phyloP scores from a whole-genome alignment of 2,329 filamentous ascomycete genomes.

The Fusarium burgessii region DNA sequence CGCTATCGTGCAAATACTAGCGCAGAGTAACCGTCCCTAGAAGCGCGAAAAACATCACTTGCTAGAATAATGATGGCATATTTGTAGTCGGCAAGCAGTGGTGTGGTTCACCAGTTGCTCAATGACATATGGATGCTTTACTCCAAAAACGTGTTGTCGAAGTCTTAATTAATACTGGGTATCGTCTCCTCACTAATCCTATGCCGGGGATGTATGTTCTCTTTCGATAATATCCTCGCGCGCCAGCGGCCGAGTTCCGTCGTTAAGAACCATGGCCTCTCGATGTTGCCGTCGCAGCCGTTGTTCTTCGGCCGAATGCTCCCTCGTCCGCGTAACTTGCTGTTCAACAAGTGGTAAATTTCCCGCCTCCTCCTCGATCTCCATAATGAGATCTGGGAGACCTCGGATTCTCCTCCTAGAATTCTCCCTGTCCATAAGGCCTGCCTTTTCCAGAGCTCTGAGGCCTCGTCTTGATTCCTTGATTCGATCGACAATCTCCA shows the following conservation, averaged over 20 bases:
- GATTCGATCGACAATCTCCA: slow-evolving; percentile 63
- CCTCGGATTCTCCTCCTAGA: slow-evolving; percentile 47
- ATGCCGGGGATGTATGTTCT: slow-evolving; percentile 57
- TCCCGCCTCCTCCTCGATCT: slow-evolving; percentile 47
- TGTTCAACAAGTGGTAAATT: slow-evolving; percentile 43
- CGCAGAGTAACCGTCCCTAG: too few relatives aligned
- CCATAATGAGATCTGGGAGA: slow-evolving; percentile 51
- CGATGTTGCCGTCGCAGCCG: slow-evolving; percentile 79
- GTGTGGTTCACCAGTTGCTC: neutral
- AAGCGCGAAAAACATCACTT: neutral
- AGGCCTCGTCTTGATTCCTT: slow-evolving; percentile 64
- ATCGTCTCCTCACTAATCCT: slow-evolving; percentile 1
- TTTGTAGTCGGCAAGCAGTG: neutral
- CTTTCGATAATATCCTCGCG: slow-evolving; percentile 84
- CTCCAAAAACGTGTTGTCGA: neutral
- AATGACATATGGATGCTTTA: neutral
- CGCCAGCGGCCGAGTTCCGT: slow-evolving; percentile 80
- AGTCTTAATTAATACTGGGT: slow-evolving; percentile 4
- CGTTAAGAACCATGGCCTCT: slow-evolving; percentile 91
- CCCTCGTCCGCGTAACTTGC: slow-evolving; percentile 53
- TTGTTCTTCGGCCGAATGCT: slow-evolving; percentile 75
- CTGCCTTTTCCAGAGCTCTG: slow-evolving; percentile 64
- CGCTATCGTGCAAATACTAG: neutral
- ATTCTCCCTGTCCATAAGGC: slow-evolving; percentile 56
- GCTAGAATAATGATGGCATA: neutral